These are phyloP conservation scores for Piper longum DNA, from an alignment of 164 flowering plant species.

Conservation along the genomic window DNA sequence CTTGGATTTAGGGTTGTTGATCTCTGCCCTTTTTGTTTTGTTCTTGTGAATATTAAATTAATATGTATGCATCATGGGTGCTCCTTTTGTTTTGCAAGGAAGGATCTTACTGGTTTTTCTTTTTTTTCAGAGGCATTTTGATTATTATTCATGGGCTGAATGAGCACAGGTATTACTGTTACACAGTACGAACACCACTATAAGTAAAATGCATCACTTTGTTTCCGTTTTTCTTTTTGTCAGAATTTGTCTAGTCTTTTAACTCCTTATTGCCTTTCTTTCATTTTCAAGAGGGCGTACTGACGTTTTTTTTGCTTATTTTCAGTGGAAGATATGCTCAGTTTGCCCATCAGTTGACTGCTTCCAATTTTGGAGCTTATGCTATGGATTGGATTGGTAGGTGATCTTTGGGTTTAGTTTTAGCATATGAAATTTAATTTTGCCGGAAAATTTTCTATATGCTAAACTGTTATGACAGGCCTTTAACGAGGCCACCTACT, in stretches of 20 bases:
- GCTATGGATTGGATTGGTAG: constrained; percentile 98
- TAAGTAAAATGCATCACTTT: not conserved
- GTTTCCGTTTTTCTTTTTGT: not conserved
- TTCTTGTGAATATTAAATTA: not conserved
- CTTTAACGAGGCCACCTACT: too few species aligned
- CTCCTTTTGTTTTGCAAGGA: not conserved
- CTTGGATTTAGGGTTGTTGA: not conserved
- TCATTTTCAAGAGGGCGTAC: not conserved
- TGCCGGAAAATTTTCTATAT: too few species aligned
- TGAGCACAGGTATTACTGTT: constrained; percentile 71
- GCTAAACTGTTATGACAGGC: too few species aligned
- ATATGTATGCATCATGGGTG: not conserved
- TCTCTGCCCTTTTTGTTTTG: constrained; percentile 2
- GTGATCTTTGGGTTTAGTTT: not conserved
- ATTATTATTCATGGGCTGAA: constrained; percentile 92
- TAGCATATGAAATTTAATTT: too few species aligned
- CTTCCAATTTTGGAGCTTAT: constrained; percentile 75
- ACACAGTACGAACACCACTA: not conserved
- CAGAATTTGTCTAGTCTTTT: not conserved
- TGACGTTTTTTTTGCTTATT: constrained; percentile 8
- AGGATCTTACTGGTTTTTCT: constrained; percentile 4
- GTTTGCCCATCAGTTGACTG: constrained; percentile 71
- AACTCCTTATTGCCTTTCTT: too few species aligned
- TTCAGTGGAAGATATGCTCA: constrained; percentile 88
- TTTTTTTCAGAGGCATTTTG: constrained; percentile 65